phyloP scores from a whole-genome alignment of 2,329 filamentous ascomycete species.

The Trichoderma atrobrunneum region DNA sequence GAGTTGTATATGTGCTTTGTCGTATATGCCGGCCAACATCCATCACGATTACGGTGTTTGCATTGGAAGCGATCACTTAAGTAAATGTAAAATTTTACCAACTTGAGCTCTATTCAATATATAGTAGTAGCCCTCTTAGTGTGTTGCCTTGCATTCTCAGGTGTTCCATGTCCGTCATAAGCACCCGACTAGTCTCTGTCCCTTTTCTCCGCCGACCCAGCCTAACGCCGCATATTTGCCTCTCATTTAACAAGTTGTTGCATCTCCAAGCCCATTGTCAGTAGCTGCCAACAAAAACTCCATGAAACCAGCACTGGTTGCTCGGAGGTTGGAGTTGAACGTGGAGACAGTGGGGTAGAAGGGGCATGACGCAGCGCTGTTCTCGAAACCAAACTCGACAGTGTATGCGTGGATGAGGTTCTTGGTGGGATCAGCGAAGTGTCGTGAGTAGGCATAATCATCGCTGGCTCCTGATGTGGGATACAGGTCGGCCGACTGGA shows the following conservation, averaged over 20 bases:
- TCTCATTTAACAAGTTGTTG: background rate
- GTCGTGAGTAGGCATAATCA: constrained; percentile 47
- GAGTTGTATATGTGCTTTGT: background rate
- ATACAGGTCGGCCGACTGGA: constrained; percentile 43
- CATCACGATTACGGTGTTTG: background rate
- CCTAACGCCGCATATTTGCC: background rate
- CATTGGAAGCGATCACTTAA: background rate
- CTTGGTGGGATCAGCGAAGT: constrained; percentile 32
- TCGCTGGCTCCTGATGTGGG: constrained; percentile 45
- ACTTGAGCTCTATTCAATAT: background rate
- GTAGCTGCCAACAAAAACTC: constrained; percentile 39
- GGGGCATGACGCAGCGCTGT: constrained; percentile 28
- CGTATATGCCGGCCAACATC: background rate
- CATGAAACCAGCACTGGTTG: constrained; percentile 48
- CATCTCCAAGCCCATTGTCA: background rate
- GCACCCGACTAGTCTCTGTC: background rate
- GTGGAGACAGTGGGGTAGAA: constrained; percentile 46
- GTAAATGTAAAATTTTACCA: background rate
- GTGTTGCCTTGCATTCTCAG: background rate
- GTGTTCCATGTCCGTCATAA: background rate
- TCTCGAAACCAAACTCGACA: constrained; percentile 45
- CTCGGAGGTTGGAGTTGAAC: constrained; percentile 43
- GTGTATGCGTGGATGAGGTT: constrained; percentile 43
- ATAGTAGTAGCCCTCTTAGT: background rate
- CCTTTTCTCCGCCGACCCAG: background rate